These are phyloP conservation scores for Asterionellopsis glacialis DNA, from an alignment of 108 stramenopile species.

Conservation along the genomic window DNA sequence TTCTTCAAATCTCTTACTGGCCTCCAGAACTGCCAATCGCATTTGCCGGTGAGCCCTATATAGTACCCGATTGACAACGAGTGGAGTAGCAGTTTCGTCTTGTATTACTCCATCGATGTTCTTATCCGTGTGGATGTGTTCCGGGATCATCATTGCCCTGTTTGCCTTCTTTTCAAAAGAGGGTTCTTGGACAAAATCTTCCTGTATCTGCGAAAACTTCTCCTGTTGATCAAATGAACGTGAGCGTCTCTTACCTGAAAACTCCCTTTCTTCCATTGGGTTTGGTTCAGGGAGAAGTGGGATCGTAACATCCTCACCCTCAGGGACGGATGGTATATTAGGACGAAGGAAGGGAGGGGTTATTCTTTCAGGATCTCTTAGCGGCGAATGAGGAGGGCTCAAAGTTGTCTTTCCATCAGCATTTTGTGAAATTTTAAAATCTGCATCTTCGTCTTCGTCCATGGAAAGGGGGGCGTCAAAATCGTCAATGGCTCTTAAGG, in stretches of 20 bases:
- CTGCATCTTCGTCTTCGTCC: slow-evolving; percentile 34
- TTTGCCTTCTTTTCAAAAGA: slow-evolving; percentile 34
- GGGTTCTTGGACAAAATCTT: neutral
- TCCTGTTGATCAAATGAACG: slow-evolving; percentile 45
- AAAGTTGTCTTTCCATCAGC: slow-evolving; percentile 3
- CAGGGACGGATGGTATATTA: no score
- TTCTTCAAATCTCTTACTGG: slow-evolving; percentile 82
- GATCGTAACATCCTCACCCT: neutral
- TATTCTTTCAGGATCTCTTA: slow-evolving; percentile 21
- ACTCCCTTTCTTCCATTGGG: neutral
- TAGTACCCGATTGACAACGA: slow-evolving; percentile 63
- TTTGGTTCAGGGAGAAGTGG: slow-evolving; percentile 13
- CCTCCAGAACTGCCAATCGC: slow-evolving; percentile 78
- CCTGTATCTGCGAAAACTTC: no score
- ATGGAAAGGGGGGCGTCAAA: slow-evolving; percentile 34
- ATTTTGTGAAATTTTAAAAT: slow-evolving; percentile 10
- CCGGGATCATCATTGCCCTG: slow-evolving; percentile 64
- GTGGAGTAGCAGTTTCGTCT: slow-evolving; percentile 45
- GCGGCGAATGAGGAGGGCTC: slow-evolving; percentile 48
- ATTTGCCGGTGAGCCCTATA: slow-evolving; percentile 80
- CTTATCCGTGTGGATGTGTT: slow-evolving; percentile 38
- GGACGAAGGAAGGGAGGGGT: no score
- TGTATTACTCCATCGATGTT: slow-evolving; percentile 26
- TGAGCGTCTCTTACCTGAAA: slow-evolving; percentile 17
- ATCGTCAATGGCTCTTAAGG: neutral